phyloP scores from a whole-genome alignment of 352 stramenopile genomes.

The Plasmopara viticola region DNA sequence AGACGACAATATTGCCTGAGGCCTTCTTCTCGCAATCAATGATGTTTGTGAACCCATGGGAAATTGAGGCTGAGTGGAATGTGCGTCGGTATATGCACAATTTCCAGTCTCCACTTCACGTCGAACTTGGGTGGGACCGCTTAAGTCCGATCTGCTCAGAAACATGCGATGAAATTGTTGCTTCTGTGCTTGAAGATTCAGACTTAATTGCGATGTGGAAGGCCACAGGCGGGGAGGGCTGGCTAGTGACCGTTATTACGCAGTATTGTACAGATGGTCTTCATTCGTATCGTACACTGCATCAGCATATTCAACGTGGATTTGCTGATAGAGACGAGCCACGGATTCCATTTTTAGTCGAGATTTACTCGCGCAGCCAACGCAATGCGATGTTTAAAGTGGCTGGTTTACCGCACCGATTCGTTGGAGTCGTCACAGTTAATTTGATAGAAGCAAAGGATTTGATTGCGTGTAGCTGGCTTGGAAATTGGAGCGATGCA shows the following conservation, averaged over 20 bases:
- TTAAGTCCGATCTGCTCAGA: slow-evolving; percentile 58
- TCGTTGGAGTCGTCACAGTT: slow-evolving; percentile 62
- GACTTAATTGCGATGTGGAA: slow-evolving; percentile 73
- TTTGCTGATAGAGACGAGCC: slow-evolving; percentile 37
- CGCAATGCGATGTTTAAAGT: slow-evolving; percentile 76
- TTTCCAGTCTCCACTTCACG: slow-evolving; percentile 30
- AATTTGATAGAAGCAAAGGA: slow-evolving; percentile 63
- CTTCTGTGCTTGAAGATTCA: slow-evolving; percentile 49
- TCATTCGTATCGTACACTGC: slow-evolving; percentile 41
- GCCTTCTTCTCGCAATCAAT: slow-evolving; percentile 46
- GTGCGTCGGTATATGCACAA: slow-evolving; percentile 59
- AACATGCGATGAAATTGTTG: slow-evolving; percentile 58
- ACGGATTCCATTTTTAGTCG: slow-evolving; percentile 46
- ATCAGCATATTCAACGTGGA: slow-evolving; percentile 31
- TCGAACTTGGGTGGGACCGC: slow-evolving; percentile 74
- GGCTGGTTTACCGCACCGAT: slow-evolving; percentile 66
- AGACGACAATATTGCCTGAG: slow-evolving; percentile 9
- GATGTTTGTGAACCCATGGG: slow-evolving; percentile 81
- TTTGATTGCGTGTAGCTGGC: slow-evolving; percentile 62
- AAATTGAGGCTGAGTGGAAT: slow-evolving; percentile 67
- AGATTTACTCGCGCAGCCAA: slow-evolving; percentile 65
- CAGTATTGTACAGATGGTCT: slow-evolving; percentile 70
- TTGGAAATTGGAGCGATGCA: slow-evolving; percentile 62
- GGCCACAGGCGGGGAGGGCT: slow-evolving; percentile 58
- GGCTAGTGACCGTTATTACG: slow-evolving; percentile 77